A percentile compares a stretch with the other conserved stretches of the same genome.
Conservation (phyloP, 352 stramenopile species). For the Phytophthora podocarpi region DNA sequence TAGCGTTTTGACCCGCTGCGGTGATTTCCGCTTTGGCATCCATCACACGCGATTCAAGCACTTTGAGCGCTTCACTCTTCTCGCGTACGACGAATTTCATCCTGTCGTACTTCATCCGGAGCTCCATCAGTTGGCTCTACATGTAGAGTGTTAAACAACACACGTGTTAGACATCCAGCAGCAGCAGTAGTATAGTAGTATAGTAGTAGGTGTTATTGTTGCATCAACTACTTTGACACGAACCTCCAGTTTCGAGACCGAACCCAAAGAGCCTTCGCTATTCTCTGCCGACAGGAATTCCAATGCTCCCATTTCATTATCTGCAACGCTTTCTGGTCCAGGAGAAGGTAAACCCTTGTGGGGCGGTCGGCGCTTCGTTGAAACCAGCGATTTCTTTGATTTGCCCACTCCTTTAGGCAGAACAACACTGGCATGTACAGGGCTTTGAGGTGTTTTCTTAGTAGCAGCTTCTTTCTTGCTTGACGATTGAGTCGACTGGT, state of each 20-base stretch:
- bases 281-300: constrained; percentile 70
- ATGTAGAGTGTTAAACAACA: constrained; percentile 25
- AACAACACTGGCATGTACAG: constrained; percentile 12
- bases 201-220: no score
- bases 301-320: constrained; percentile 56
- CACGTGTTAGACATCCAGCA: constrained; percentile 36
- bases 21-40: constrained; percentile 54
- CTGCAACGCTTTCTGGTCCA: constrained; percentile 26
- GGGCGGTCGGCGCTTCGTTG: constrained; percentile 15
- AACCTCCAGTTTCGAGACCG: constrained; percentile 66
- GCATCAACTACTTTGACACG: no score
- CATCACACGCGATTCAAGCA: constrained; percentile 64
- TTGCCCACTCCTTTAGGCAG: constrained; percentile 29
- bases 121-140: constrained; percentile 64
- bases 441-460: constrained; percentile 13
- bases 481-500: not conserved
- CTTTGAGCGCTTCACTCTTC: constrained; percentile 47
- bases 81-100: constrained; percentile 71
- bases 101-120: constrained; percentile 79
- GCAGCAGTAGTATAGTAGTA: not conserved
- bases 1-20: constrained; percentile 53
- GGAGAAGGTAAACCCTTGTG: constrained; percentile 9
- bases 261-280: constrained; percentile 54
- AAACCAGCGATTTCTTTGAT: constrained; percentile 17
- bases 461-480: constrained; percentile 12